Evolutionary conservation across 805 yeast genomes (phyloP).

Genomic region (Kuraishia floccosa): DNA sequence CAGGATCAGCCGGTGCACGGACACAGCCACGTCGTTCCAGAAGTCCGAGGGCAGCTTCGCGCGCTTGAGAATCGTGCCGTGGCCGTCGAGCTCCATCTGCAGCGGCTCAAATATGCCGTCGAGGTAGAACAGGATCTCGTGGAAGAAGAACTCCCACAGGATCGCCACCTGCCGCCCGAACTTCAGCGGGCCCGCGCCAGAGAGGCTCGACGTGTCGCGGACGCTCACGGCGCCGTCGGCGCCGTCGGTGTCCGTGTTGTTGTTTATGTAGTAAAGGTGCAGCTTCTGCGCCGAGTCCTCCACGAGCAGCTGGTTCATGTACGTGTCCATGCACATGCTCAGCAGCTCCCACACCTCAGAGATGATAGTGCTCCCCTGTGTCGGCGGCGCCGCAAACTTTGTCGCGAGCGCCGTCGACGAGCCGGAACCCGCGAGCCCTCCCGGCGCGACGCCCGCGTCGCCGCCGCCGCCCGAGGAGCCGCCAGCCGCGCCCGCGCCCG

Average conservation of each 20-base stretch:
- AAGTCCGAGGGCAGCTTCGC: too few species aligned
- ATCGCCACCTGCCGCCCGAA: conserved; percentile 24
- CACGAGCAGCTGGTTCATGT: conserved; percentile 12
- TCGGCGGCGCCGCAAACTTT: too few species aligned
- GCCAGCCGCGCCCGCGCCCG: not conserved
- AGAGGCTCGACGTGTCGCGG: not conserved
- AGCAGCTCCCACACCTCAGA: conserved; percentile 35
- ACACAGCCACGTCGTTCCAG: conserved; percentile 8
- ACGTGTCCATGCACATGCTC: conserved; percentile 23
- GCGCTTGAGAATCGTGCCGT: too few species aligned
- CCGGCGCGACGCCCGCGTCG: not conserved
- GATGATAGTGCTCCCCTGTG: conserved; percentile 18
- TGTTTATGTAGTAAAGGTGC: conserved; percentile 9
- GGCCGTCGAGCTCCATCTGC: conserved; percentile 28
- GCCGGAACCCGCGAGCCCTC: not conserved
- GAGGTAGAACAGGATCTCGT: conserved; percentile 43
- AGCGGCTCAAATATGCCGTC: conserved; percentile 54
- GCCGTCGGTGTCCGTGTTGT: not conserved
- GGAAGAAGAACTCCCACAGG: conserved; percentile 48
- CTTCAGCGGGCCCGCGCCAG: conserved; percentile 7
- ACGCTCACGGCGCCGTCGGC: not conserved
- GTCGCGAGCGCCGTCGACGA: conserved; percentile 8
- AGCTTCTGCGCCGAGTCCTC: conserved; percentile 17
- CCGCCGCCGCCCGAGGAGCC: not conserved
- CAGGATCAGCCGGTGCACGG: conserved; percentile 28